These are phyloP conservation scores for Alternaria longipes DNA, from an alignment of 2,329 filamentous ascomycete species.

Conservation along the genomic window DNA sequence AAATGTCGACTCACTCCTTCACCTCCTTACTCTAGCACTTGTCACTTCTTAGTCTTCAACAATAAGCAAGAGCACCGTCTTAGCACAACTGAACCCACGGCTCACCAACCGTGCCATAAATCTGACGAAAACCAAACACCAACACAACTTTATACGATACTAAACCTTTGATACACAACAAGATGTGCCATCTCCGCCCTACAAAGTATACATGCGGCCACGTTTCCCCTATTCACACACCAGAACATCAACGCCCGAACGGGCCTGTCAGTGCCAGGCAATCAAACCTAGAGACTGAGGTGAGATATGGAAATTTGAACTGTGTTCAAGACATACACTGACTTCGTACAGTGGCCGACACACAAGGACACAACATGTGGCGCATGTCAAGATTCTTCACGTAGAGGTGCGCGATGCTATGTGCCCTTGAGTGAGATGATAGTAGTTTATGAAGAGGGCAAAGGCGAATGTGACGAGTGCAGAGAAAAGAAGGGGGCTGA, in stretches of 20 bases:
- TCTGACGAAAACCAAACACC: background rate
- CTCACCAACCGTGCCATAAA: background rate
- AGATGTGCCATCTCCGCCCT: constrained; percentile 16
- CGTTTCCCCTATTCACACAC: constrained; percentile 13
- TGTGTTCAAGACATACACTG: background rate
- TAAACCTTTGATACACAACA: background rate
- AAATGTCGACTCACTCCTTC: background rate
- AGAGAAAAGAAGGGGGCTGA: background rate
- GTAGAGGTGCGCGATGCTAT: constrained; percentile 12
- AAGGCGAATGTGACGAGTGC: constrained; percentile 10
- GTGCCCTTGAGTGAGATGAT: constrained; percentile 9
- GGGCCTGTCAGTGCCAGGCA: background rate
- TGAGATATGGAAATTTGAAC: background rate
- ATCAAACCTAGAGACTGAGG: constrained; percentile 5
- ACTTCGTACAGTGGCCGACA: constrained; percentile 13
- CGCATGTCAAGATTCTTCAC: constrained; percentile 14
- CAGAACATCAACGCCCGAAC: constrained; percentile 3
- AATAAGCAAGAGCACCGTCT: background rate
- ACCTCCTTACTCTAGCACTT: background rate
- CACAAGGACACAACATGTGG: constrained; percentile 7
- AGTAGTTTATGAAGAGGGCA: background rate
- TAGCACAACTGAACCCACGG: background rate
- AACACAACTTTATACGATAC: background rate
- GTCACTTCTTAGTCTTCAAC: background rate
- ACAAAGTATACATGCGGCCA: constrained; percentile 21